A percentile compares a stretch with the other conserved stretches of the same genome.
Evolutionary conservation across 2,329 filamentous ascomycete species (phyloP).

Genomic region (Purpureocillium lavendulum): DNA sequence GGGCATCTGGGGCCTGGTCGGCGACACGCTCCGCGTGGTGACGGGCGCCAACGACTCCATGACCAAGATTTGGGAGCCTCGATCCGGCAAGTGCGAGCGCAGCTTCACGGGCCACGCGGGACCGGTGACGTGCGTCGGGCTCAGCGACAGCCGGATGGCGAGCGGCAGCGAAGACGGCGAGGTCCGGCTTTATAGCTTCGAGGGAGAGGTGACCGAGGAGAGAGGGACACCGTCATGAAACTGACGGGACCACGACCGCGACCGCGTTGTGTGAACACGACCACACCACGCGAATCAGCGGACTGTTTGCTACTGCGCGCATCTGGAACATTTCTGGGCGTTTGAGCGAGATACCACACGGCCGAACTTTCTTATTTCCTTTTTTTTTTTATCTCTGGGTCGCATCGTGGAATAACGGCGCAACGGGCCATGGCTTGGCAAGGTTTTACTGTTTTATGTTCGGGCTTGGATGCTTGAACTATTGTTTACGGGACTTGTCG

Average conservation of each 20-base stretch:
- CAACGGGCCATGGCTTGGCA: too few species aligned
- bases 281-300: not conserved
- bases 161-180: constrained; percentile 92
- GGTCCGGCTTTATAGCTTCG: constrained; percentile 76
- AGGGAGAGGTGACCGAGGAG: constrained; percentile 40
- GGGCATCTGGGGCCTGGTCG: constrained; percentile 88
- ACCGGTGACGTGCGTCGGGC: constrained; percentile 84
- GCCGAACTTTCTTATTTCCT: not conserved
- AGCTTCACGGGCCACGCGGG: constrained; percentile 88
- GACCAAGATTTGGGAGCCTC: constrained; percentile 89
- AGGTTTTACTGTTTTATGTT: too few species aligned
- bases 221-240: constrained; percentile 40
- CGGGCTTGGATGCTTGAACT: too few species aligned
- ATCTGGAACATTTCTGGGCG: not conserved
- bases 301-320: too few species aligned
- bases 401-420: not conserved
- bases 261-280: not conserved
- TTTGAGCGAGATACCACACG: constrained; percentile 1
- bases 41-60: constrained; percentile 88
- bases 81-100: constrained; percentile 82
- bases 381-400: not conserved
- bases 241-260: not conserved
- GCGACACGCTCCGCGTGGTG: constrained; percentile 80
- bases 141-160: constrained; percentile 83
- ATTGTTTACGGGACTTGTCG: too few species aligned